A percentile compares a stretch with the other conserved stretches of the same genome.
These are phyloP conservation scores for Irpex rosettiformis DNA, from an alignment of 1,284 basidiomycete genomes.

Conservation along the genomic window DNA sequence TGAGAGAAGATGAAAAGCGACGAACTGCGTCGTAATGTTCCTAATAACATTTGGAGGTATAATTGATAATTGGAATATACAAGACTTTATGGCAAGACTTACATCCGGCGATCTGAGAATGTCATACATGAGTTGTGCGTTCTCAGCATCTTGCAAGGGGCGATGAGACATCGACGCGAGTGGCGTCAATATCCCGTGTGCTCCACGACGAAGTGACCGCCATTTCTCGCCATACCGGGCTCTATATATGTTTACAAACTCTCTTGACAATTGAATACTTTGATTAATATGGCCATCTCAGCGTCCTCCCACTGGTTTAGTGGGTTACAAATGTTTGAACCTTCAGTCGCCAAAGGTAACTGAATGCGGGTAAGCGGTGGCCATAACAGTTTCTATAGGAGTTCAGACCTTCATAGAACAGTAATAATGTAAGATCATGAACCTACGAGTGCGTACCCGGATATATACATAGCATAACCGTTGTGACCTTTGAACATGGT, in stretches of 20 bases:
- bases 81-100: constrained; percentile 5
- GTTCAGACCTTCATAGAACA: no score
- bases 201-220: constrained; percentile 28
- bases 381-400: no score
- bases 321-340: no score
- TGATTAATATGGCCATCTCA: no score
- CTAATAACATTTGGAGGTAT: constrained; percentile 16
- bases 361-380: no score
- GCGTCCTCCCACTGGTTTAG: no score
- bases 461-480: no score
- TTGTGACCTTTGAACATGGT: no score
- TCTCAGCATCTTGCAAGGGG: constrained; percentile 29
- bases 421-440: no score
- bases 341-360: no score
- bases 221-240: constrained; percentile 22
- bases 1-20: constrained; percentile 26
- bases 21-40: constrained; percentile 25
- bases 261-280: not conserved
- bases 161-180: constrained; percentile 24
- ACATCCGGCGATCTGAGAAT: constrained; percentile 29
- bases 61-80: not conserved
- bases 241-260: not conserved
- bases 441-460: no score
- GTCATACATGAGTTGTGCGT: constrained; percentile 32
- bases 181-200: constrained; percentile 26